These are phyloP conservation scores for Tephrocybe sp. DNA, from an alignment of 768 basidiomycete genomes.

Conservation along the genomic window DNA sequence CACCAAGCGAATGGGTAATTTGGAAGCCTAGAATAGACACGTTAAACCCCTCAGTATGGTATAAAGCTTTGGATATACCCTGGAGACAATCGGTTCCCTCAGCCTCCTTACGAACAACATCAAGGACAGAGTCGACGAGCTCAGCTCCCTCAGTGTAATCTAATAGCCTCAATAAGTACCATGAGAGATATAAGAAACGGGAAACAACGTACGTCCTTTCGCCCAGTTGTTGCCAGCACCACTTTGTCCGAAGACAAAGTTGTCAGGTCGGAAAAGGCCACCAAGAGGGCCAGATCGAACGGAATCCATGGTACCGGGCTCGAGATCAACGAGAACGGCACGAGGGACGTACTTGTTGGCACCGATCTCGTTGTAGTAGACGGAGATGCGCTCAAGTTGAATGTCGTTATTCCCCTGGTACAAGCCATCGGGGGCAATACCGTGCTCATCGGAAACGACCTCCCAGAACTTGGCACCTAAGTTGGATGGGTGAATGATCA, in stretches of 20 bases:
- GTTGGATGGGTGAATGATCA: conserved; percentile 18
- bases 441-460: conserved; percentile 97
- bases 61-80: conserved; percentile 53
- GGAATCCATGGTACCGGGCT: conserved; percentile 96
- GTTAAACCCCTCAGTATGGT: conserved; percentile 8
- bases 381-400: conserved; percentile 95
- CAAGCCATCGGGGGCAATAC: conserved; percentile 88
- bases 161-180: conserved; percentile 22
- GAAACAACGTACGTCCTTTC: conserved; percentile 84
- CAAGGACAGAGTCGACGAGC: conserved; percentile 96
- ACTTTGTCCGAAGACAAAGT: conserved; percentile 97
- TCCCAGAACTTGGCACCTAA: conserved; percentile 96
- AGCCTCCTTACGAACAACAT: conserved; percentile 98
- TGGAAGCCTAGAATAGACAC: conserved; percentile 74
- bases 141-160: conserved; percentile 97
- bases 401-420: conserved; percentile 95
- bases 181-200: background rate
- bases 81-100: conserved; percentile 97
- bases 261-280: conserved; percentile 93
- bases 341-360: conserved; percentile 98
- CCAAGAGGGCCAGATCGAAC: conserved; percentile 90
- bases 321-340: conserved; percentile 95
- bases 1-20: conserved; percentile 97
- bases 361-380: conserved; percentile 97
- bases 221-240: conserved; percentile 99